Percentiles rank a stretch among this genome's conserved stretches.
These are phyloP conservation scores for Diaporthe capsici DNA, from an alignment of 2,329 filamentous ascomycete genomes.

Conservation along the genomic window DNA sequence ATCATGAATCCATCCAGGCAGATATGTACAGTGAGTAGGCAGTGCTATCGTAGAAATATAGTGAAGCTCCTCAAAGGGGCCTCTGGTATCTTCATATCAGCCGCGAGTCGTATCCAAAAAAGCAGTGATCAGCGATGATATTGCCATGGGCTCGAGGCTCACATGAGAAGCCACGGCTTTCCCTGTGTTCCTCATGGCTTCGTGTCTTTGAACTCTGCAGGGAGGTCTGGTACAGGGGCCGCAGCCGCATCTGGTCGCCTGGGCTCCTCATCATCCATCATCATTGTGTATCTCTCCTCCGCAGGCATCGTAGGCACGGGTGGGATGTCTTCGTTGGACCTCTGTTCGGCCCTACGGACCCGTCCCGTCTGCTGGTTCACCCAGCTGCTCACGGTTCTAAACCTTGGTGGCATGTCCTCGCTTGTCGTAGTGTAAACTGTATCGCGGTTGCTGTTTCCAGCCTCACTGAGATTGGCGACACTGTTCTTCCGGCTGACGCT, in stretches of 20 bases:
- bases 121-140: slow-evolving; percentile 6
- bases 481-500: slow-evolving; percentile 43
- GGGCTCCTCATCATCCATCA: slow-evolving; percentile 66
- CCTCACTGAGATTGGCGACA: slow-evolving; percentile 54
- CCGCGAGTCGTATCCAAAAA: slow-evolving; percentile 17
- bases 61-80: slow-evolving; percentile 28
- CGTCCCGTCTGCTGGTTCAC: slow-evolving; percentile 74
- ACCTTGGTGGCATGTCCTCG: slow-evolving; percentile 68
- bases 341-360: slow-evolving; percentile 62
- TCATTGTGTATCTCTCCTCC: slow-evolving; percentile 63
- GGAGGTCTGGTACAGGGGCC: slow-evolving; percentile 4
- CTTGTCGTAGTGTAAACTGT: slow-evolving; percentile 68
- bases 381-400: slow-evolving; percentile 73
- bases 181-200: slow-evolving; percentile 3
- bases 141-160: not conserved
- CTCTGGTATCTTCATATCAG: slow-evolving; percentile 35
- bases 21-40: slow-evolving; percentile 39
- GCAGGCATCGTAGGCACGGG: slow-evolving; percentile 58
- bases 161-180: not conserved
- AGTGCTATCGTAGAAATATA: slow-evolving; percentile 2
- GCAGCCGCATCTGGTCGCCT: slow-evolving; percentile 48
- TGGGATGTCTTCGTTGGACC: slow-evolving; percentile 53
- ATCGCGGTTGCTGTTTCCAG: slow-evolving; percentile 55
- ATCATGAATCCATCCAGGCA: slow-evolving; percentile 7
- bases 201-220: slow-evolving; percentile 10